Base-by-base conservation (phyloP, 2,329 filamentous ascomycete species). In the Monosporascus sp. region DNA sequence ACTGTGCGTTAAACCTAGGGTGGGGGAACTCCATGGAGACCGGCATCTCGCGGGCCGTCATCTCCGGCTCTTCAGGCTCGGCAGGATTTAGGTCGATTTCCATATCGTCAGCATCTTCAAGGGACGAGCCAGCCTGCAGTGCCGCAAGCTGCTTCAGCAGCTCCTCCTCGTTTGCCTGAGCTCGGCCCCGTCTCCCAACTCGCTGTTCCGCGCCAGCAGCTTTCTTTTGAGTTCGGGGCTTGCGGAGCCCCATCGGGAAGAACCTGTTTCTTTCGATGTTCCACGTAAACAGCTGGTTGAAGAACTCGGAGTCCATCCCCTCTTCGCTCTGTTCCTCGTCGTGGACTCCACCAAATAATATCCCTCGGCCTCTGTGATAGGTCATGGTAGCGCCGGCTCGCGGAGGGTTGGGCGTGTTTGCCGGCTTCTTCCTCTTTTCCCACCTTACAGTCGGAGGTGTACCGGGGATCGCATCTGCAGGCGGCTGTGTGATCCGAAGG, bases 231-330 rank as follows among this genome's bases (percentile, higher is more conserved):
- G 79, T 75, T 26, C 91, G 85, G 2, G 90, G 82, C 61, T 91
- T 89, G 50, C 92, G 81, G 46, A 97, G 75, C 9, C 77, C 76
- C 45, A 97, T 77, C 2, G 88, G 89, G 76, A 97, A 97, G 74
- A 96, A 97, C 8, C 94, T 81, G 68, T 99, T 99, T 55, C 93
- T 84, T 65, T 97, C 94, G 58, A 96, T 85, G 66, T 96, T 97
- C 90, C 92, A 97, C 5, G 92, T 89, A 65, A 89, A 95, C 24
- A 97, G 73, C 52, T 86, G 82, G 63, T 97, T 93, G 75, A 97
- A 99, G 72, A 99, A 99, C 69, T 97, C 92, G 66, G 90, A 96
- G 52, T 99, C 93, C 60, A 99, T 96, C 3, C 89, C 91, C 69
- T 99, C 94, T 68, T 96, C 92, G 59, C 84, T 93, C 67, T 92